phyloP scores from a whole-genome alignment of 2,329 filamentous ascomycete genomes.

The Taxawa tesnikishii region DNA sequence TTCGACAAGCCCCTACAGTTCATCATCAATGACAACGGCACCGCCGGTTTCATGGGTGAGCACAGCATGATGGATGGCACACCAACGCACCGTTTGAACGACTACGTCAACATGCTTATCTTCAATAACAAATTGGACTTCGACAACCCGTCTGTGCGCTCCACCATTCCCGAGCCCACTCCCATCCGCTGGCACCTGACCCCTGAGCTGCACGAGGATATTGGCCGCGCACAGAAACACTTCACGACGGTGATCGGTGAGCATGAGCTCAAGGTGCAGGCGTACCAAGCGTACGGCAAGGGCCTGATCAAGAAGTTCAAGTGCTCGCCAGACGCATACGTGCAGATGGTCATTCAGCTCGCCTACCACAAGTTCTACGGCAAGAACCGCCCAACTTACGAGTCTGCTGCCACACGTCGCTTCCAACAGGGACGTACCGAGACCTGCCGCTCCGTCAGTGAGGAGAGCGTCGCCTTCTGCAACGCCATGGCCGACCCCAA shows the following conservation, averaged over 20 bases:
- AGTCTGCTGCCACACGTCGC: constrained; percentile 85
- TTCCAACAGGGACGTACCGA: constrained; percentile 96
- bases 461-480: constrained; percentile 86
- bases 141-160: constrained; percentile 63
- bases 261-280: constrained; percentile 86
- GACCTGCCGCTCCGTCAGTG: constrained; percentile 83
- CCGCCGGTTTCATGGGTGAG: constrained; percentile 94
- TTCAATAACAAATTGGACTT: constrained; percentile 93
- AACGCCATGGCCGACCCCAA: constrained; percentile 65
- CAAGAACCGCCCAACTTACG: constrained; percentile 94
- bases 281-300: constrained; percentile 96
- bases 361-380: constrained; percentile 99
- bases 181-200: constrained; percentile 68
- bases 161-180: constrained; percentile 69
- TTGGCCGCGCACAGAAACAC: constrained; percentile 65
- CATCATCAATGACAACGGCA: constrained; percentile 96
- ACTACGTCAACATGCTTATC: constrained; percentile 84
- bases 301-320: constrained; percentile 99
- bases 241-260: constrained; percentile 71
- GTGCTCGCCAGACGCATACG: constrained; percentile 92
- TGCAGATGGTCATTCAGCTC: constrained; percentile 97
- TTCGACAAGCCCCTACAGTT: constrained; percentile 98
- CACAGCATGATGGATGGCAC: constrained; percentile 99
- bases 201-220: constrained; percentile 60
- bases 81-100: constrained; percentile 90